A percentile compares a stretch with the other conserved stretches of the same genome.
Conservation (phyloP, 306 rosid species). For the Vigna reflexopilosa region DNA sequence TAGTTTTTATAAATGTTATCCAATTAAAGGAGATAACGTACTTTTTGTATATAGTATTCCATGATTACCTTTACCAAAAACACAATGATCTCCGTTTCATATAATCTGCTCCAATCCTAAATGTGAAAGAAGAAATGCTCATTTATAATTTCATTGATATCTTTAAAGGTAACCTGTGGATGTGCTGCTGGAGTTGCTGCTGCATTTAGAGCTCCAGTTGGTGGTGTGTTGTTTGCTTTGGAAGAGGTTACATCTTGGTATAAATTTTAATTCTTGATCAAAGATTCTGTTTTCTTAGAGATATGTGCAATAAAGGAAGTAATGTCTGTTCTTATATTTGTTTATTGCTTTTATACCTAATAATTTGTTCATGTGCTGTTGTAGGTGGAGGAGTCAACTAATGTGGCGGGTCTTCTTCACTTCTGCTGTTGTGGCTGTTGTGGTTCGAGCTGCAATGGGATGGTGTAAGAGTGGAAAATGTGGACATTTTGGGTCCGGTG, state of each 20-base stretch:
- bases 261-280: slow-evolving; percentile 38
- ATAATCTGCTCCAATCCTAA: slow-evolving; percentile 19
- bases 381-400: slow-evolving; percentile 75
- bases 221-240: slow-evolving; percentile 96
- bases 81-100: slow-evolving; percentile 4
- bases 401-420: slow-evolving; percentile 99
- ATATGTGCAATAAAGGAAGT: slow-evolving; percentile 57
- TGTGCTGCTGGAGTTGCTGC: slow-evolving; percentile 99
- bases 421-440: slow-evolving; percentile 96
- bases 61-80: slow-evolving; percentile 16
- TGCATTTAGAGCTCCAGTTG: slow-evolving; percentile 99
- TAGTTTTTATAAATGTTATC: slow-evolving; percentile 4
- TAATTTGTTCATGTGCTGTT: slow-evolving; percentile 27
- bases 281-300: slow-evolving; percentile 41
- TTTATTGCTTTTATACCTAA: slow-evolving; percentile 12
- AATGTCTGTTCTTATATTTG: slow-evolving; percentile 17
- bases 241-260: slow-evolving; percentile 99
- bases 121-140: slow-evolving; percentile 39
- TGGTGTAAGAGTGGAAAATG: slow-evolving; percentile 96
- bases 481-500: slow-evolving; percentile 98
- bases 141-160: slow-evolving; percentile 38
- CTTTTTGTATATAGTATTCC: slow-evolving; percentile 35
- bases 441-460: slow-evolving; percentile 93
- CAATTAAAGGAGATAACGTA: slow-evolving; percentile 19
- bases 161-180: slow-evolving; percentile 93